Base-by-base conservation (phyloP, 495 filamentous ascomycete species). In the Durotheca rogersii region DNA sequence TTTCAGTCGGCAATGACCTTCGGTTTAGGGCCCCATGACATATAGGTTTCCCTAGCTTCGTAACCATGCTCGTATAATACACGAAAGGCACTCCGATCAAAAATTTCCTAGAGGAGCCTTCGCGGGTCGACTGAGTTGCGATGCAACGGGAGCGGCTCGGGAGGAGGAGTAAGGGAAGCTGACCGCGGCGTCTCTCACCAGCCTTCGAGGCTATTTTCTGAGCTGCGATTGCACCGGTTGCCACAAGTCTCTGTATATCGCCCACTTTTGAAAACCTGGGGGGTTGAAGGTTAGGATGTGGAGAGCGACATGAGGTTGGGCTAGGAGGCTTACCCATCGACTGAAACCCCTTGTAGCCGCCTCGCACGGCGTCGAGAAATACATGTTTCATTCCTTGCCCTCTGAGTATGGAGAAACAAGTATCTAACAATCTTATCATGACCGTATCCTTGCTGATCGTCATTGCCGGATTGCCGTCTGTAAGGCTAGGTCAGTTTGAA, bases 241-340 rank as follows among this genome's bases (percentile, higher is more conserved):
- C 73, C 73, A 77, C 32, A 72, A 56, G 25, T 76, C 73, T 62
- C 64, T 66, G 56, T 77, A 77, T 53, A 59, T 68, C 19, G 72
- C 71, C 73, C 73, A 77, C 53, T 74, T 73, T 50, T 70, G 72
- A 17, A 77, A 77, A 3, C 74, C 74, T 76, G 36, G n/a, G n/a
- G n/a, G n/a, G n/a, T 25, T 7, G 16, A 17, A 50, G 11, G n/a
- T n/a, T 41, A 44, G 20, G n/a, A 23, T 32, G 34, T 21, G 47
- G 35, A 36, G 29, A 20, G 7, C 19, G 11, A 27, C 9, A 27
- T 4, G 40, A 14, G 15, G 44, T 43, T 37, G 21, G 20, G 32
- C 7, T 1, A 21, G 25, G 3, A 7, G 29, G 33, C 70, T 69
- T 49, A 74, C 74, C 74, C 61, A 76, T 62, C 1, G 72, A 69